Conservation (phyloP, 805 yeast genomes). For the Candida oleophila region DNA sequence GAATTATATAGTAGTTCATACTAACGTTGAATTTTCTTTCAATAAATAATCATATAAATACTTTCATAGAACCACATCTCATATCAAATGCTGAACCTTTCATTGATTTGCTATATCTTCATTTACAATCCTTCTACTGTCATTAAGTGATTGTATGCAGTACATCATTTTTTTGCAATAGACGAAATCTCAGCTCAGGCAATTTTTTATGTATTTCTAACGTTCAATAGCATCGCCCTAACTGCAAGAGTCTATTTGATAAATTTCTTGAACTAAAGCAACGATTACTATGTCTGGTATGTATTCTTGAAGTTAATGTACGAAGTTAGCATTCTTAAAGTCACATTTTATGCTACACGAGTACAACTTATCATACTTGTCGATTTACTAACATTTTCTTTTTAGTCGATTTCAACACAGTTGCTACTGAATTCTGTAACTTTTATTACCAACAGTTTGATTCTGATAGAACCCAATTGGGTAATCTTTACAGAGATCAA, state of each 20-base stretch:
- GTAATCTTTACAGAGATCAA: slow-evolving; percentile 91
- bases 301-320: background rate
- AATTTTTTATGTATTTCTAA: background rate
- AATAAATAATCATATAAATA: too few species aligned
- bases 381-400: slow-evolving; percentile 10
- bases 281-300: slow-evolving; percentile 8
- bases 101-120: too few species aligned
- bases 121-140: too few species aligned
- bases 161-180: background rate
- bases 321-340: too few species aligned
- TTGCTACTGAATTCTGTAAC: slow-evolving; percentile 78
- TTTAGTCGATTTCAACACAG: slow-evolving; percentile 44
- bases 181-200: background rate
- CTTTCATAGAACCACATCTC: too few species aligned
- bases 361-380: background rate
- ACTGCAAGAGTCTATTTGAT: background rate
- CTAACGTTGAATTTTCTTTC: too few species aligned
- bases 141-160: too few species aligned
- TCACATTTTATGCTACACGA: too few species aligned
- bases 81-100: too few species aligned
- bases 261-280: slow-evolving; percentile 5
- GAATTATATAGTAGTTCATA: too few species aligned
- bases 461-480: slow-evolving; percentile 86
- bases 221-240: background rate
- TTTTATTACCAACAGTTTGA: slow-evolving; percentile 96